Base-by-base conservation (phyloP, 2,329 filamentous ascomycete species). In the Phialophora tarda region DNA sequence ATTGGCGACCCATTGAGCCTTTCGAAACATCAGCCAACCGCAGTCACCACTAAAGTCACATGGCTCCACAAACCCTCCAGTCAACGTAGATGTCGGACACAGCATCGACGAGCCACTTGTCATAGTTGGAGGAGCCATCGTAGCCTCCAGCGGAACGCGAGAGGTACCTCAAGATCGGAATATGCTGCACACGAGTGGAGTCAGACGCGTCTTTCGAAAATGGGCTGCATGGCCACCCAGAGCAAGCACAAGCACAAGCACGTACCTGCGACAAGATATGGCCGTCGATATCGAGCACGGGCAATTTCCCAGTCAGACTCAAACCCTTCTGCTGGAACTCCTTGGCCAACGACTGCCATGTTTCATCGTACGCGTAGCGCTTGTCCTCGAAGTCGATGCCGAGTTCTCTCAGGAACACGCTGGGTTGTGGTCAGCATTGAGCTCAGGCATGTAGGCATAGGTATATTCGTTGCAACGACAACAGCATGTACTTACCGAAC, bases 81-180 rank as follows among this genome's bases (percentile, higher is more conserved):
- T 80, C 78, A 7, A 77, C 73, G 32, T 80, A 80, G 11, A 79
- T 66, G 34, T 80, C 78, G 1, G 78, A 64, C 0, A 79, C 77
- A 1, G 74, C 71, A 64, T 80, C 78, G 0, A 79, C 74, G 2
- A 76, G 21, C 47, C 76, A 79, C 62, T 79, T 80, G 24, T 80
- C 78, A 2, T 71, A 66, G 48, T 70, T 78, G 1, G 77, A 77
- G 1, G 74, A 72, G 8, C 78, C 78, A 21, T 80, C 78, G 24
- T 80, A 80, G 2, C 55, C 59, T 10, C 74, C 76, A 0, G 78
- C 72, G 0, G 79, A 75, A 2, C 77, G 73, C 1, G 78, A 63
- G 0, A 80, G 69, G 58, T 76, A 80, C n/a, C 78, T 74, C 5
- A 80, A 65, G 12, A 75, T 80, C 0, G 76, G 74, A 12, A 75